A percentile compares a stretch with the other conserved stretches of the same genome.
Evolutionary conservation across 306 rosid species (phyloP).

Genomic region (Chamaecrista fasciculata): DNA sequence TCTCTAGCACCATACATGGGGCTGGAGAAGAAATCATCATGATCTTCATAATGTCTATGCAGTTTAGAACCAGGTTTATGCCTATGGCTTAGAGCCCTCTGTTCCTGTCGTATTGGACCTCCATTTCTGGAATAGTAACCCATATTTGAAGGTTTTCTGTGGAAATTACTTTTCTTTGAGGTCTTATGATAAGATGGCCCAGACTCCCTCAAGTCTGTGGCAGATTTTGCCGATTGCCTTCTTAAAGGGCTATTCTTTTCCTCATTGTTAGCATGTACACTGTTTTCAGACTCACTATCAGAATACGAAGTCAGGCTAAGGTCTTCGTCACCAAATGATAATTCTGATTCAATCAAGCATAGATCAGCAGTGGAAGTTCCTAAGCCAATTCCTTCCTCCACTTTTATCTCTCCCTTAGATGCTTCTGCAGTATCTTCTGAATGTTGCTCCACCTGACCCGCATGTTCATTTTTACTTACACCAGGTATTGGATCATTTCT

Average conservation of each 20-base stretch:
- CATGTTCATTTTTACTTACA: conserved; percentile 24
- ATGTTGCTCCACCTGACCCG: conserved; percentile 26
- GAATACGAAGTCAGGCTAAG: conserved; percentile 62
- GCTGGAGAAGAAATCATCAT: conserved; percentile 29
- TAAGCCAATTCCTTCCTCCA: conserved; percentile 25
- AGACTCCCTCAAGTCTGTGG: conserved; percentile 28
- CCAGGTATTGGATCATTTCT: conserved; percentile 31
- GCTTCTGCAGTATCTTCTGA: conserved; percentile 35
- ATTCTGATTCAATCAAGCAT: conserved; percentile 49
- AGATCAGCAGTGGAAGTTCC: conserved; percentile 39
- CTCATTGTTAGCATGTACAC: conserved; percentile 40
- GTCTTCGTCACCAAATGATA: conserved; percentile 57
- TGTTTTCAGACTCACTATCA: conserved; percentile 54
- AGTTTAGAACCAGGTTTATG: conserved; percentile 23
- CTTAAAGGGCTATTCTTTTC: conserved; percentile 38
- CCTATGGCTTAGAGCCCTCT: conserved; percentile 33
- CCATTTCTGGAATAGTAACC: conserved; percentile 41
- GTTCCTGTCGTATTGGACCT: conserved; percentile 34
- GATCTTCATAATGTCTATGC: conserved; percentile 22
- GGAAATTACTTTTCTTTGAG: conserved; percentile 26
- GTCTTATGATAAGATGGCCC: conserved; percentile 35
- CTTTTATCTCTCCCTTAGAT: conserved; percentile 25
- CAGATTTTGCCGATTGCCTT: conserved; percentile 37
- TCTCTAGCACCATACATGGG: conserved; percentile 35
- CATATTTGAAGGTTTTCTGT: conserved; percentile 32